Percentiles rank a stretch among this genome's conserved stretches.
Evolutionary conservation across 352 stramenopile genomes (phyloP).

Genomic region (Pythium pyrilobum): DNA sequence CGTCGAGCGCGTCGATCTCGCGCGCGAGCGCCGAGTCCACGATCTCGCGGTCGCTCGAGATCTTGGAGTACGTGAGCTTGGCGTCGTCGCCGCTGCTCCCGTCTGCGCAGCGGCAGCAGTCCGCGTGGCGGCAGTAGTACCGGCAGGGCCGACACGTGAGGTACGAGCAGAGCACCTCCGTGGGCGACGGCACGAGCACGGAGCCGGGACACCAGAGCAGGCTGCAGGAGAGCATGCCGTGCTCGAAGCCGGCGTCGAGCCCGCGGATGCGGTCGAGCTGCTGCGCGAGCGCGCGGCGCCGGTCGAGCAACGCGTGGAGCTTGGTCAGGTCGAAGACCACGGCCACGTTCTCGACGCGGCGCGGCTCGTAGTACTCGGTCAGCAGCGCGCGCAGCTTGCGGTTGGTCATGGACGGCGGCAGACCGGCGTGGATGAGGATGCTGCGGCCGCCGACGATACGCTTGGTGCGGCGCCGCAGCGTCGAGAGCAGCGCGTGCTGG

Average conservation of each 20-base stretch:
- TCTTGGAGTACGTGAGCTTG: slow-evolving; percentile 19
- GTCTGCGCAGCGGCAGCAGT: slow-evolving; percentile 31
- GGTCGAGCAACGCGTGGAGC: slow-evolving; percentile 54
- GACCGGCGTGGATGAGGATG: slow-evolving; percentile 59
- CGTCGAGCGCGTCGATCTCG: slow-evolving; percentile 34
- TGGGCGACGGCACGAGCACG: slow-evolving; percentile 36
- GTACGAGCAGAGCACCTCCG: slow-evolving; percentile 38
- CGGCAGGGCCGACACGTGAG: slow-evolving; percentile 53
- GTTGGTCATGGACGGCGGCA: slow-evolving; percentile 44
- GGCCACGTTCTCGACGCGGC: slow-evolving; percentile 51
- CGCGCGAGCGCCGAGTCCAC: slow-evolving; percentile 14
- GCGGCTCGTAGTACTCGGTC: slow-evolving; percentile 30
- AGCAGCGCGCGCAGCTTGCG: slow-evolving; percentile 38
- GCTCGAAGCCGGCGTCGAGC: slow-evolving; percentile 47
- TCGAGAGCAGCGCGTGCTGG: slow-evolving; percentile 43
- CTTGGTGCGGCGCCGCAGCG: slow-evolving; percentile 49
- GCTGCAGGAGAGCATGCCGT: slow-evolving; percentile 53
- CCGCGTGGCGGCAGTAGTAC: slow-evolving; percentile 40
- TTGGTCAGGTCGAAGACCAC: slow-evolving; percentile 55
- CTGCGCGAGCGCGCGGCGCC: slow-evolving; percentile 34
- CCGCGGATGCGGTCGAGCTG: slow-evolving; percentile 50
- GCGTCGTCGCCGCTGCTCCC: background rate
- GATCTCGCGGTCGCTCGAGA: slow-evolving; percentile 28
- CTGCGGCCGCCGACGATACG: slow-evolving; percentile 63
- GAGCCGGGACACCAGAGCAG: slow-evolving; percentile 66